phyloP scores from a whole-genome alignment of 1,284 basidiomycete species.

The Lignosus rhinocerotis region DNA sequence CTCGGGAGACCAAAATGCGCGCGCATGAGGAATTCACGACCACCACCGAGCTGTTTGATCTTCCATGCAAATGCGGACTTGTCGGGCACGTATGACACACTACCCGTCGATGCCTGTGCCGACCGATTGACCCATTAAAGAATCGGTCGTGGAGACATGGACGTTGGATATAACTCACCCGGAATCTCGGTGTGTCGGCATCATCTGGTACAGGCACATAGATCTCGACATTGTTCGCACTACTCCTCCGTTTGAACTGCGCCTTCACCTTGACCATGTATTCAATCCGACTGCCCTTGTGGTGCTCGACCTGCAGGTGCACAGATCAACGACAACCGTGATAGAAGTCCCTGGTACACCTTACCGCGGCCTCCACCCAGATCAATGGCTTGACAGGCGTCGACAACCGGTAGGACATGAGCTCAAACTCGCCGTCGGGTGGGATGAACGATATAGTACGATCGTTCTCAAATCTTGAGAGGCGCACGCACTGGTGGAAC shows the following conservation, averaged over 20 bases:
- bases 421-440: slow-evolving; percentile 97
- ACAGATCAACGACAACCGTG: not conserved
- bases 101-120: slow-evolving; percentile 81
- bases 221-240: slow-evolving; percentile 98
- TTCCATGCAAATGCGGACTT: slow-evolving; percentile 98
- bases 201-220: slow-evolving; percentile 98
- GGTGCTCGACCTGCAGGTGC: slow-evolving; percentile 67
- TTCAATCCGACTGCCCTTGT: slow-evolving; percentile 92
- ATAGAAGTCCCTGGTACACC: not conserved
- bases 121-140: not conserved
- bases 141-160: not conserved
- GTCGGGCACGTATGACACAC: slow-evolving; percentile 93
- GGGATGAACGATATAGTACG: slow-evolving; percentile 99
- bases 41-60: slow-evolving; percentile 93
- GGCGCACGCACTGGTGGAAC: slow-evolving; percentile 99
- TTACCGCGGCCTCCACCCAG: slow-evolving; percentile 95
- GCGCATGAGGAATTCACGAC: slow-evolving; percentile 92
- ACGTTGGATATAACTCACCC: slow-evolving; percentile 50
- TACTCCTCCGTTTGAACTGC: slow-evolving; percentile 95
- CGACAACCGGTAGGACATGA: slow-evolving; percentile 96
- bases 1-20: slow-evolving; percentile 94
- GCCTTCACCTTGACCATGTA: slow-evolving; percentile 99
- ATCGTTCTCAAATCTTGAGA: slow-evolving; percentile 99
- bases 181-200: slow-evolving; percentile 96
- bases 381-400: slow-evolving; percentile 97